phyloP scores from a whole-genome alignment of 2,329 filamentous ascomycete genomes.

The Fusarium sacchari region DNA sequence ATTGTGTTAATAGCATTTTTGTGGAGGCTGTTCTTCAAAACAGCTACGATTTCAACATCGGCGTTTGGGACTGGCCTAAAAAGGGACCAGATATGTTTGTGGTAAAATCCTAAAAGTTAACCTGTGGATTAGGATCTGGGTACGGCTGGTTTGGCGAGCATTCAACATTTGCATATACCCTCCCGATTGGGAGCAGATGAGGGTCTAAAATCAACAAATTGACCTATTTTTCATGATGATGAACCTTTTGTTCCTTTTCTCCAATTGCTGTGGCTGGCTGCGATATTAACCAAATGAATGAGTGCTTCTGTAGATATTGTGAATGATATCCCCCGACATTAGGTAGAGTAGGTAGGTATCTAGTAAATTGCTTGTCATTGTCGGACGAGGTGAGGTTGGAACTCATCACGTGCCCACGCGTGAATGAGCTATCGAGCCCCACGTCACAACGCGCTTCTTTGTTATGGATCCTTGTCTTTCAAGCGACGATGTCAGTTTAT shows the following conservation, averaged over 20 bases:
- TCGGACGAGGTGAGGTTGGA: neutral
- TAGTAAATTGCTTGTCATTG: too few species aligned
- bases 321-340: neutral
- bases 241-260: slow-evolving; percentile 14
- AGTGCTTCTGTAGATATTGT: neutral
- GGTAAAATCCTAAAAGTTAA: slow-evolving; percentile 51
- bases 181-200: slow-evolving; percentile 46
- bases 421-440: neutral
- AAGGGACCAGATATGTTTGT: slow-evolving; percentile 49
- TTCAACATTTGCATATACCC: slow-evolving; percentile 55
- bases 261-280: neutral
- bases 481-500: slow-evolving; percentile 9
- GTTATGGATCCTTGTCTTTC: neutral
- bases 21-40: slow-evolving; percentile 50
- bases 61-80: slow-evolving; percentile 57
- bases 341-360: too few species aligned
- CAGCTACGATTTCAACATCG: slow-evolving; percentile 69
- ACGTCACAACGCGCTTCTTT: slow-evolving; percentile 29
- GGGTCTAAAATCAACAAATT: slow-evolving; percentile 47
- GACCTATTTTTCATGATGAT: slow-evolving; percentile 41
- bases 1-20: slow-evolving; percentile 48
- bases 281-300: neutral
- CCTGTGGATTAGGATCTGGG: slow-evolving; percentile 47
- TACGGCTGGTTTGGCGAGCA: slow-evolving; percentile 48
- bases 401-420: slow-evolving; percentile 38